Evolutionary conservation across 176 grass and related monocot species (phyloP).

Genomic region (Musa acuminata): DNA sequence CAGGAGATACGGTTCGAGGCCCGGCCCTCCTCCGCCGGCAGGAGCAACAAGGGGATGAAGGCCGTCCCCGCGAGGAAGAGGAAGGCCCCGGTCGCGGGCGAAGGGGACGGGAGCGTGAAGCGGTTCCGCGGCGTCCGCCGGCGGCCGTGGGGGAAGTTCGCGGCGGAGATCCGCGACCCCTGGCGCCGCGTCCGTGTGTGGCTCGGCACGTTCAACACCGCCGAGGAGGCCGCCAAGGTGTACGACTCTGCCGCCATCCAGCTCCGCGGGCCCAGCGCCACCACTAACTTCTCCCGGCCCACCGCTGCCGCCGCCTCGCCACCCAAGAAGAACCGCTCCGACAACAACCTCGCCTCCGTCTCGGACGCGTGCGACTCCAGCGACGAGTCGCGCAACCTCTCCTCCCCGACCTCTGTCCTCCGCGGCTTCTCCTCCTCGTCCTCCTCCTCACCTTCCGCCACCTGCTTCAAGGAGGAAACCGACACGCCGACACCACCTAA

Average conservation of each 20-base stretch:
- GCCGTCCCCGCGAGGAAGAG: slow-evolving; percentile 8
- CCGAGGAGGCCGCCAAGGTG: slow-evolving; percentile 29
- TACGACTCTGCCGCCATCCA: slow-evolving; percentile 25
- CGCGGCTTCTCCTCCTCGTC: slow-evolving; percentile 29
- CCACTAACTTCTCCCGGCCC: slow-evolving; percentile 4
- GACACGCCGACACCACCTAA: no score
- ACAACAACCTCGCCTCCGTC: slow-evolving; percentile 22
- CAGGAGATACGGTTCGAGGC: slow-evolving; percentile 5
- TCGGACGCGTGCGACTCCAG: slow-evolving; percentile 48
- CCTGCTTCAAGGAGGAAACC: background rate
- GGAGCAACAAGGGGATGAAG: background rate
- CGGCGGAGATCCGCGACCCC: slow-evolving; percentile 39
- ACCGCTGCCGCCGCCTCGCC: background rate
- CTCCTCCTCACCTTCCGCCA: background rate
- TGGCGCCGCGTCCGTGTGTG: slow-evolving; percentile 25
- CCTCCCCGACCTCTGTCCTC: slow-evolving; percentile 76
- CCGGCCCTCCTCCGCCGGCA: background rate
- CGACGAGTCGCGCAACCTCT: slow-evolving; percentile 50
- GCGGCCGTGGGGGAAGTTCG: slow-evolving; percentile 36
- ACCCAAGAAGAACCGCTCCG: slow-evolving; percentile 22
- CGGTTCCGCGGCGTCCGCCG: slow-evolving; percentile 61
- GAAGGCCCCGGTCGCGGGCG: background rate
- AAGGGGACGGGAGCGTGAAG: slow-evolving; percentile 25
- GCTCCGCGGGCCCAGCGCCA: slow-evolving; percentile 25
- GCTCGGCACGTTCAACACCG: slow-evolving; percentile 32